Base-by-base conservation (phyloP, 768 basidiomycete species). In the Kondoa subrosea region DNA sequence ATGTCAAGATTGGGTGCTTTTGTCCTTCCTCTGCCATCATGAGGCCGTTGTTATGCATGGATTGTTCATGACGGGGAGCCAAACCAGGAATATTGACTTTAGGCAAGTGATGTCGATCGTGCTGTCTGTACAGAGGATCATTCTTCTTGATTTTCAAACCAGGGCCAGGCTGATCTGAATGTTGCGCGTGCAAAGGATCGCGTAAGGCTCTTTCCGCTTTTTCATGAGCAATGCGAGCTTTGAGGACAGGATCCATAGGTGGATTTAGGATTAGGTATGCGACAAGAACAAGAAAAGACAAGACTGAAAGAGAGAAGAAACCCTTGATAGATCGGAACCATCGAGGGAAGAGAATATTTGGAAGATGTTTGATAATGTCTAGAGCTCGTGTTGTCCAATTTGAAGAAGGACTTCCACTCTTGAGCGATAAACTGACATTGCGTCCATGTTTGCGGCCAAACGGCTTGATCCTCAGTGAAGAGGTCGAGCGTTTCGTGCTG, bases 1-100 rank as follows among this genome's bases (percentile, higher is more conserved):
- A 83, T 34, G 78, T 80, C 0, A 89, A 81, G 71, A 97, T 93
- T 3, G 93, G 92, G 76, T 99, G 90, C 29, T 66, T 56, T 21
- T 50, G 12, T 50, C 40, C 40, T 50, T 50, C 40, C 21, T 50
- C 21, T 21, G 40, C 40, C 12, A 50, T 21, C 40, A 50, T 8
- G 8, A 50, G 40, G 40, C 40, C 40, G 21, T 50, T 50, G 12
- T 50, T 8, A 50, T 50, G 40, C 40, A 50, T 50, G 21, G 40
- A 50, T 8, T 8, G 21, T 8, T 21, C 21, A 21, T 8, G 12
- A 50, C 21, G 40, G 21, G 21, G 40, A 8, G 8, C 40, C 21
- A 21, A 21, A 8, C 8, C 12, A 50, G 8, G 40, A 50, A 21
- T 21, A 8, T 50, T 8, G 12, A 21, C 40, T 21, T 50, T 50